Evolutionary conservation across 192 early-diverging fungal species (phyloP).

Genomic region (Dimargaris cristalligena): DNA sequence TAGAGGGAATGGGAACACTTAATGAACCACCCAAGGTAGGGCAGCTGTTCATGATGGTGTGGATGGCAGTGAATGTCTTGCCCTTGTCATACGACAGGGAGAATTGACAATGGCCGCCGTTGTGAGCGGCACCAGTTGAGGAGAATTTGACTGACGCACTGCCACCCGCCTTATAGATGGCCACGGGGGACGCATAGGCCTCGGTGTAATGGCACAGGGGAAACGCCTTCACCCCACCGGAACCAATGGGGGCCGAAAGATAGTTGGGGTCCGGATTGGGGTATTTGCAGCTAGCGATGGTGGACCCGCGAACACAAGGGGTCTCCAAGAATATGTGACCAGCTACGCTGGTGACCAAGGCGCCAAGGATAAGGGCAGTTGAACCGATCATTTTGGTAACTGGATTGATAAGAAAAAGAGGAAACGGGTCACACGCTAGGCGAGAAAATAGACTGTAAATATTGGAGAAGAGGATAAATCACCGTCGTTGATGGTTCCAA

Average conservation of each 20-base stretch:
- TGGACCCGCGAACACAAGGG: background rate
- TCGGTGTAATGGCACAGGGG: background rate
- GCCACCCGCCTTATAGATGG: background rate
- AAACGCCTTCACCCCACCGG: background rate
- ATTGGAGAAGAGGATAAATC: too few species aligned
- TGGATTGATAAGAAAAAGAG: background rate
- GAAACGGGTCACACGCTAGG: too few species aligned
- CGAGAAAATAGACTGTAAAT: too few species aligned
- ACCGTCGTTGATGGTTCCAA: too few species aligned
- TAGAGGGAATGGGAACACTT: conserved; percentile 22
- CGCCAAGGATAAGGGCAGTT: background rate
- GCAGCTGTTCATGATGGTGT: conserved; percentile 16
- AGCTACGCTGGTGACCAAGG: background rate
- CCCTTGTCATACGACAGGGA: conserved; percentile 28
- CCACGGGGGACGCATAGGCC: background rate
- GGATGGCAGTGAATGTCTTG: conserved; percentile 24
- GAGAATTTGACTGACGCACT: background rate
- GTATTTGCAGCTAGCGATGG: background rate
- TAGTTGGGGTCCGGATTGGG: background rate
- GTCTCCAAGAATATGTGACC: background rate
- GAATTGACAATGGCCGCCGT: conserved; percentile 34
- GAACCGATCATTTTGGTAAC: background rate
- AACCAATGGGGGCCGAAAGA: background rate
- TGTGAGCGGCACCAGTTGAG: conserved; percentile 11
- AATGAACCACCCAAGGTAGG: background rate